Evolutionary conservation across 345 rosid species (phyloP), one percentile per base, ranked within the genome.

Genomic region (Carallia pectinifolia): DNA sequence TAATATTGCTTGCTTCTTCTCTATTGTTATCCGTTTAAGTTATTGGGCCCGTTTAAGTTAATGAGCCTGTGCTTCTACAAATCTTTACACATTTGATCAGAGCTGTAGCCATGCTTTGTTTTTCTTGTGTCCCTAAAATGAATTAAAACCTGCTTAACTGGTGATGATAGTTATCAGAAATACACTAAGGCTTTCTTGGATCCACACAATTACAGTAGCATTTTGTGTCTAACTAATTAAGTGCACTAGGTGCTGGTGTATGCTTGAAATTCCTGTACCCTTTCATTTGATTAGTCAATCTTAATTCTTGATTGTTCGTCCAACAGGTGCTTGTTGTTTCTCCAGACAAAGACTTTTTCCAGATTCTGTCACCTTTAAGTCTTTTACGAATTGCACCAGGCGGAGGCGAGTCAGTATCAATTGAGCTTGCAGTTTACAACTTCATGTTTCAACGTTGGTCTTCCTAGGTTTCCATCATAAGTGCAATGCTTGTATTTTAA

Each of bases 331-430:
- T 93, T 70, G 97, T 95, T 66, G 97, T 95, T 77, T 95, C 99
- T 60, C 99, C 99, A 0, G 99, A 95, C 82, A 95, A 92, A 83
- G 99, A 94, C 80, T 95, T 95, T 78, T 95, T 94, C 76, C 97
- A 94, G 85, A 91, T 94, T 81, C 86, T 94, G 59, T 90, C 91
- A 59, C 98, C 98, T 67, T 84, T 94, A 58, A 96, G 98, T 50
- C 98, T 94, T 80, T 84, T 94, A 71, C 87, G 97, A 62, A 82
- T 92, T 65, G 89, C 96, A 66, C 87, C 96, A 27, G 97, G 97
- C 19, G 98, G 99, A 63, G 48, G 81, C 60, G 96, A 86, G 97
- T 95, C 74, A 85, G 93, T 85, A 83, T 52, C 67, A 65, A 8
- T 53, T 37, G 23, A 53, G n/a, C 23, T 39, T 15, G 48, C 50